Evolutionary conservation across 2,329 filamentous ascomycete genomes (phyloP).

Genomic region (Albifimbria verrucaria): DNA sequence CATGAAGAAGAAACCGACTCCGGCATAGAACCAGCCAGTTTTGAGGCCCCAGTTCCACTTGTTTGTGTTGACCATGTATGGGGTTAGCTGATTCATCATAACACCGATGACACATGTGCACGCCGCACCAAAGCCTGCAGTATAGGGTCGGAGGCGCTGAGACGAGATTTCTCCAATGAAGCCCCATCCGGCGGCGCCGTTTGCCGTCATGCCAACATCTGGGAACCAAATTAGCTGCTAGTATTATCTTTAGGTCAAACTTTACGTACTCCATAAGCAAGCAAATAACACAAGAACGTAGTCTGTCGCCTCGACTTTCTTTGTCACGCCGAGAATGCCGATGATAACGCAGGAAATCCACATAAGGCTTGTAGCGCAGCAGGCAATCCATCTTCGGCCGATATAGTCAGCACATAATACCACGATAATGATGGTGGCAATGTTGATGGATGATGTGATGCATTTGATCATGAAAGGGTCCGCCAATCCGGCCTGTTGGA

Average conservation of each 20-base stretch:
- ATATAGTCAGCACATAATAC: constrained; percentile 10
- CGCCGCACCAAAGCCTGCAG: constrained; percentile 26
- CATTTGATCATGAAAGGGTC: constrained; percentile 18
- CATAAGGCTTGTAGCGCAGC: constrained; percentile 9
- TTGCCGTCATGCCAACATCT: constrained; percentile 21
- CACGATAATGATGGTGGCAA: constrained; percentile 11
- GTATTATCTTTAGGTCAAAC: not conserved
- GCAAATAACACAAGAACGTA: constrained; percentile 12
- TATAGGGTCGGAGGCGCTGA: constrained; percentile 28
- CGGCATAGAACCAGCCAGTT: constrained; percentile 27
- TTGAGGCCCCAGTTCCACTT: constrained; percentile 29
- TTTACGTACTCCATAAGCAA: constrained; percentile 11
- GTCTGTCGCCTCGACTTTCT: constrained; percentile 6
- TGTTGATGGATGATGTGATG: constrained; percentile 15
- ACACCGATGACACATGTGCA: constrained; percentile 18
- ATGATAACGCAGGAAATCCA: constrained; percentile 9
- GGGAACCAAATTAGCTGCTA: constrained; percentile 1
- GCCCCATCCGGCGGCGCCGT: constrained; percentile 23
- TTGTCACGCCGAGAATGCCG: constrained; percentile 12
- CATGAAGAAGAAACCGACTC: constrained; percentile 12
- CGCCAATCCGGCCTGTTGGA: constrained; percentile 26
- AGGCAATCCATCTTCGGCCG: constrained; percentile 11
- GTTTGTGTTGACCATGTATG: constrained; percentile 28
- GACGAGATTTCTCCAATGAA: constrained; percentile 33
- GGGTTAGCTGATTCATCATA: constrained; percentile 21